Evolutionary conservation across 2,329 filamentous ascomycete genomes (phyloP).

Genomic region (Aspergillus fijiensis): DNA sequence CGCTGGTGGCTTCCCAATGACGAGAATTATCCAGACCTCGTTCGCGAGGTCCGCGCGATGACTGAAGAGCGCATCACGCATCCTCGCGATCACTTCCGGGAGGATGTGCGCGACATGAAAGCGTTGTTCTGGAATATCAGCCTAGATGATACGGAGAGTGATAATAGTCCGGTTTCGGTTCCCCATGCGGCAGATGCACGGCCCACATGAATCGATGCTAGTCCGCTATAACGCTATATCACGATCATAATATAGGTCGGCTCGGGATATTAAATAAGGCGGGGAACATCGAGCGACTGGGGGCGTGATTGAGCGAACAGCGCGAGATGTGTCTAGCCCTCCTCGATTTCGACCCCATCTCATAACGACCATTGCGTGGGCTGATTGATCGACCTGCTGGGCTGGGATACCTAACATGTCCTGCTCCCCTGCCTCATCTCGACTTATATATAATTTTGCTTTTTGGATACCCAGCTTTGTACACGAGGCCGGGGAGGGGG

Average conservation of each 20-base stretch:
- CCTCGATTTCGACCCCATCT: no score
- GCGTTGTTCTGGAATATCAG: slow-evolving; percentile 68
- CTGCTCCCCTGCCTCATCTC: not conserved
- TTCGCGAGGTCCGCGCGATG: slow-evolving; percentile 76
- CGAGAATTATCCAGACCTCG: slow-evolving; percentile 69
- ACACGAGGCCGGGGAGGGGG: not conserved
- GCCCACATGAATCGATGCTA: not conserved
- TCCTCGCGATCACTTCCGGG: slow-evolving; percentile 51
- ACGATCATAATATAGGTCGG: not conserved
- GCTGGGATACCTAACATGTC: not conserved
- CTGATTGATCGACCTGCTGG: no score
- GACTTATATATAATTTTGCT: not conserved
- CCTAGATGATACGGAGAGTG: slow-evolving; percentile 47
- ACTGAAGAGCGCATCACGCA: slow-evolving; percentile 71
- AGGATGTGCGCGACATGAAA: slow-evolving; percentile 72
- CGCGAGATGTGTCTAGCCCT: no score
- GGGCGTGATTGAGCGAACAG: not conserved
- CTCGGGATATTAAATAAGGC: not conserved
- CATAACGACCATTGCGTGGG: no score
- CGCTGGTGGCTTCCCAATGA: slow-evolving; percentile 90
- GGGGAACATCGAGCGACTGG: not conserved
- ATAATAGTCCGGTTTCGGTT: slow-evolving; percentile 27
- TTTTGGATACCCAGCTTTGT: not conserved
- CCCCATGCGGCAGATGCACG: slow-evolving; percentile 9
- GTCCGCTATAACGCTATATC: not conserved